Base-by-base conservation (phyloP, 148 eudicot species). In the Rhododendron vialii region DNA sequence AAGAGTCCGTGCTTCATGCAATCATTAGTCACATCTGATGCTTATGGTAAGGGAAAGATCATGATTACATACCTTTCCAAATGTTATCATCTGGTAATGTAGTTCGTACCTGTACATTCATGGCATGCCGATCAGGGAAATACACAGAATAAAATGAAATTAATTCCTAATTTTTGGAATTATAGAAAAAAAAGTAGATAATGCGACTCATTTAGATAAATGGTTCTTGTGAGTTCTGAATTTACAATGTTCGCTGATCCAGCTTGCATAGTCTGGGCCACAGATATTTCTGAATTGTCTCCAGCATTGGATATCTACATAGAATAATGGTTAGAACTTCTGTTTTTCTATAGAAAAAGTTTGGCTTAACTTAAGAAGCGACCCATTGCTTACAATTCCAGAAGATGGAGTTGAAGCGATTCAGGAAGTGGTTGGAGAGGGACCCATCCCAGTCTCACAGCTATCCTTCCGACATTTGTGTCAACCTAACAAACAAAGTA, bases 31-130 rank as follows among this genome's bases (percentile, higher is more conserved):
- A 63, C 22, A 36, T 10, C 51, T 50, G 41, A 74, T 48, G 83
- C 69, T 48, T 65, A 28, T 47, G 69, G 50, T 1, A 47, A 82
- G 28, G 47, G 24, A 41, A 74, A 82, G 43, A 83, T 18, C 76
- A 28, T 51, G 30, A 22, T 83, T 53, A 47, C 86, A 20, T 91
- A 92, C 96, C 95, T 94, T 94, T 87, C 96, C 96, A 89, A 94
- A 94, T 47, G 96, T 94, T 67, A 94, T 94, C 88, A 94, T 90
- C 87, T 94, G 96, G 87, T 94, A 94, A 88, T 94, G 96, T 71
- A 94, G 89, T 88, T 94, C 96, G 48, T 93, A 94, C 89, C 95
- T 93, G 89, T 67, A 81, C 38, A 47, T 69, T 59, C 28, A 88
- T 26, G 79, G 80, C 77, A 81, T 41, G 79, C 59, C 80, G 75